Conservation (phyloP, 2,329 filamentous ascomycete species). For the Calonectria pauciramosa region DNA sequence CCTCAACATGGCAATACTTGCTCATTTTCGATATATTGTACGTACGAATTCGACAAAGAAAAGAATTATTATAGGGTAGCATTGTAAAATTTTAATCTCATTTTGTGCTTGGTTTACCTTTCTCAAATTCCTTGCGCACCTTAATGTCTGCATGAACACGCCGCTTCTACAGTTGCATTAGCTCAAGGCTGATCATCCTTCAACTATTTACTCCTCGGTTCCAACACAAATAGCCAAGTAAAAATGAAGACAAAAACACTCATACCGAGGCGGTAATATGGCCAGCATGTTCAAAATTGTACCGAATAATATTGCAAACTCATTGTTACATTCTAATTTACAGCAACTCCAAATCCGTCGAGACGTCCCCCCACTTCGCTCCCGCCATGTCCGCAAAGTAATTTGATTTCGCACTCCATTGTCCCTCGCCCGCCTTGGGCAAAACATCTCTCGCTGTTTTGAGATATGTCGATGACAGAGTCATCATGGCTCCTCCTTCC, state of each 20-base stretch:
- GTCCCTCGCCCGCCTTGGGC: conserved; percentile 60
- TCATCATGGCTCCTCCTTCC: conserved; percentile 55
- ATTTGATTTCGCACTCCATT: conserved; percentile 49
- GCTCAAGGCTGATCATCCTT: not conserved
- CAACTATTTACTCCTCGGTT: not conserved
- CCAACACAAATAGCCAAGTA: not conserved
- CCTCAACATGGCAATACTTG: too few species aligned
- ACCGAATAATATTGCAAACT: not conserved
- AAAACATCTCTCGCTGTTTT: conserved; percentile 55
- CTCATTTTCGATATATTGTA: too few species aligned
- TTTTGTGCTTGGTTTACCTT: not conserved
- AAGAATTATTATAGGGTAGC: too few species aligned
- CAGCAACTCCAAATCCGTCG: conserved; percentile 37
- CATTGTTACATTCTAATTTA: conserved; percentile 6
- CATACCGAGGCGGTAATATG: not conserved
- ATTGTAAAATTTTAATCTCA: not conserved
- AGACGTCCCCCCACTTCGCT: conserved; percentile 48
- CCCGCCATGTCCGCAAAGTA: conserved; percentile 47
- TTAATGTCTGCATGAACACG: not conserved
- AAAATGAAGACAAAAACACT: not conserved
- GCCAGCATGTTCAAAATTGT: not conserved
- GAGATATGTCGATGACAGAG: conserved; percentile 66
- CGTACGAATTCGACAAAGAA: too few species aligned
- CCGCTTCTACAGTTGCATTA: not conserved
- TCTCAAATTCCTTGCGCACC: not conserved